Evolutionary conservation across 2,329 filamentous ascomycete genomes (phyloP), one percentile per base, ranked within the genome.

Genomic region (Diaporthe sp.): DNA sequence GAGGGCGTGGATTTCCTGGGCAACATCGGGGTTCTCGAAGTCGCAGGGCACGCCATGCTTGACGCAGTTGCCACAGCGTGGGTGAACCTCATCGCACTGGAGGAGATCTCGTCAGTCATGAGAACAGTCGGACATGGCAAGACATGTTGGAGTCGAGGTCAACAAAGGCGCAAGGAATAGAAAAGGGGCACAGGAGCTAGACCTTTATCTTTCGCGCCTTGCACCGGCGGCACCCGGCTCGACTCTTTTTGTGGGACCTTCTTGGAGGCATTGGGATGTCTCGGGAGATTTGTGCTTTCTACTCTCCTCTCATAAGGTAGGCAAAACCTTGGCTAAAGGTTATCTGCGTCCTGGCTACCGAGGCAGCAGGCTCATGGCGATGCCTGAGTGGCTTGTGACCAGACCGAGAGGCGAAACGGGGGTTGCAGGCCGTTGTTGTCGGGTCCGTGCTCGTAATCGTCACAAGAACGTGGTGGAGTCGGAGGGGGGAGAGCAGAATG

Each of bases 201-300:
- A 92, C 91, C 89, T 94, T 94, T 80, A 94, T 92, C 82, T 93
- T 93, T 76, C 92, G 86, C 72, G 86, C 85, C 83, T 93, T 94
- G 83, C 92, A 94, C 74, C 90, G 55, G 76, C 88, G 87, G 79
- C 92, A 94, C 60, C 92, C 92, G 69, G 91, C 89, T 77, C 92
- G 88, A 73, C 91, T 93, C 84, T 93, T 94, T 81, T 92, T 93
- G 82, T 94, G 92, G 55, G 91, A 92, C 81, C 91, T 87, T 79
- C 91, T 86, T 40, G 91, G 91, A 76, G 91, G 90, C 91, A 92
- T 92, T 61, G 64, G 77, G 74, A 73, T 74, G 15, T 68, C 45
- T 52, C 64, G 25, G 42, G 61, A 50, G 47, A 6, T 13, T 25
- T 25, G 15, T 30, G 33, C n/a, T 54, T 15, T 54, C 47, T 28